Evolutionary conservation across 2,329 filamentous ascomycete species (phyloP), one percentile per base, ranked within the genome.

Genomic region (Trichoderma citrinoviride): DNA sequence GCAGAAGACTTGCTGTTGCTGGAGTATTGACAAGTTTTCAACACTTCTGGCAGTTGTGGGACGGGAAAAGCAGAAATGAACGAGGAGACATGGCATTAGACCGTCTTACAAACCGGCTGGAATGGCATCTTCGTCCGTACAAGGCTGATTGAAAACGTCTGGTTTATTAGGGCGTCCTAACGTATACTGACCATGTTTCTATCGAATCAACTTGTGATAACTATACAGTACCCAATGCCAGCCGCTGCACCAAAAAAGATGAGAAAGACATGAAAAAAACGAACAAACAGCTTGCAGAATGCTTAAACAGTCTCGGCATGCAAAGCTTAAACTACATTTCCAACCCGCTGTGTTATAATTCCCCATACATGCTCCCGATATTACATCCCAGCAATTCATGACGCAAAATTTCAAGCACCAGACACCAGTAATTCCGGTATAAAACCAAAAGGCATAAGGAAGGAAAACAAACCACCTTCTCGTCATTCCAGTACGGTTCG

Each of bases 1-100:
- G 37, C 19, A 19, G 15, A 14, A 15, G 53, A 57, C n/a, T 49
- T 61, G 56, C 58, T 47, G 2, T n/a, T 65, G 25, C 61, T 65
- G 25, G 55, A 65, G 15, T 65, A 65, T 33, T 65, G 14, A 61
- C 33, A 37, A 19, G 19, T 25, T n/a, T n/a, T n/a, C n/a, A n/a
- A 7, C 29, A 29, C 29, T 29, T n/a, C n/a, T 29, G 29, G 29
- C 29, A 8, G 29, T 29, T 7, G n/a, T n/a, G n/a, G n/a, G n/a
- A n/a, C n/a, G n/a, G n/a, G n/a, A n/a, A n/a, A n/a, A n/a, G n/a
- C n/a, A n/a, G n/a, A n/a, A 5, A 29, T 29, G 27, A 10, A 3
- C 29, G 29, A 33, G 29, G 8, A 33, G 8, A 12, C 8, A 33
- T 12, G 8, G 10, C 29, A 33, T 10, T 33, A 10, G 33, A 8